A percentile compares a stretch with the other conserved stretches of the same genome.
These are phyloP conservation scores for Penicillium frequentans DNA, from an alignment of 2,329 filamentous ascomycete genomes.

Conservation along the genomic window DNA sequence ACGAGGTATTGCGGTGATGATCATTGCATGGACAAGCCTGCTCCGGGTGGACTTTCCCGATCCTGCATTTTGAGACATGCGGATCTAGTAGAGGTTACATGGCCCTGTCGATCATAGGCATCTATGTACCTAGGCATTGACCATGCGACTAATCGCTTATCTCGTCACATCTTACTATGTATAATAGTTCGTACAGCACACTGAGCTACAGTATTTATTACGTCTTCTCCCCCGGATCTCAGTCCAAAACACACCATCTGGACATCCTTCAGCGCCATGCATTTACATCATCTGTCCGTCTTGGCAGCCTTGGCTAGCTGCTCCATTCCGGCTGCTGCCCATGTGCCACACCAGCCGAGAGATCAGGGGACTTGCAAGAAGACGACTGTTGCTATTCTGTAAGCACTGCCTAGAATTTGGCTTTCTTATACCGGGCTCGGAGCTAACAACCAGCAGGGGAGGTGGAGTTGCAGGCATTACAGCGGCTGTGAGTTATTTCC, in stretches of 20 bases:
- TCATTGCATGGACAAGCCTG: slow-evolving; percentile 2
- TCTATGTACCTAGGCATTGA: background rate
- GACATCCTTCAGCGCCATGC: slow-evolving; percentile 8
- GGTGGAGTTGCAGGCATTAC: slow-evolving; percentile 23
- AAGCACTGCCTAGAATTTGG: background rate
- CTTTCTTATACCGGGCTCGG: background rate
- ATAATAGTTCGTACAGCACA: background rate
- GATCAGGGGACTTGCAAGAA: slow-evolving; percentile 18
- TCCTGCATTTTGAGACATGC: slow-evolving; percentile 1
- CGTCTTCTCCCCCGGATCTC: background rate
- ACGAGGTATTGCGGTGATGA: background rate
- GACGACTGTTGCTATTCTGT: slow-evolving; percentile 23
- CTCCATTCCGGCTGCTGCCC: slow-evolving; percentile 9
- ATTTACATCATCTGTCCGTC: slow-evolving; percentile 14
- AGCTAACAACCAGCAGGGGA: slow-evolving; percentile 12
- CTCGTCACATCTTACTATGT: background rate
- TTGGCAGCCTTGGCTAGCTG: slow-evolving; percentile 16
- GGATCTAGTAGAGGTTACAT: slow-evolving; percentile 7
- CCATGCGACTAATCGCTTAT: background rate
- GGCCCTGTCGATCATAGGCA: slow-evolving; percentile 14
- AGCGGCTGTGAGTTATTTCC: slow-evolving; percentile 13
- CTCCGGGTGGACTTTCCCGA: slow-evolving; percentile 16
- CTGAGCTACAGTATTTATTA: slow-evolving; percentile 3
- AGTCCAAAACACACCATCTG: background rate
- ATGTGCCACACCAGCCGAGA: slow-evolving; percentile 12